Evolutionary conservation across 2,329 filamentous ascomycete genomes (phyloP), one percentile per base, ranked within the genome.

Genomic region (Coleophoma cylindrospora): DNA sequence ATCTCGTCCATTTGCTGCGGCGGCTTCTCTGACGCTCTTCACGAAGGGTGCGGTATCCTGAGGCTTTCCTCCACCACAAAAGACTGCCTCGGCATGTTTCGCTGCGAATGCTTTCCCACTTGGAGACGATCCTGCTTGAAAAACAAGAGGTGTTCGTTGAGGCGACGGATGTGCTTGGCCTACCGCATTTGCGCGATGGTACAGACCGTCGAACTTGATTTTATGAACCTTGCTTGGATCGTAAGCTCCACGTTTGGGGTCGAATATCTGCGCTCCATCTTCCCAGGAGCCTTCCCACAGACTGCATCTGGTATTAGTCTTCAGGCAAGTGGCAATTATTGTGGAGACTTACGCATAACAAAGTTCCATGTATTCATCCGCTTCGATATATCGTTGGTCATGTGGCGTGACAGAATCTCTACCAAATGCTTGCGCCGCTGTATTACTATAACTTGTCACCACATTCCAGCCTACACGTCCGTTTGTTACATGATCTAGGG

Each of bases 261-360:
- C 77, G n/a, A 41, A 45, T 27, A 79, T 70, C 2, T 87, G 80
- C 0, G 84, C 83, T 57, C 87, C 84, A 48, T 82, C 78, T 34
- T 83, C 73, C 83, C 84, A 87, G 0, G 81, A 86, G 0, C 80
- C 81, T 58, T 87, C 77, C 62, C 82, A 76, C 2, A 87, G 75
- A 60, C 87, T 87, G 54, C 86, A 83, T 58, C 87, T 84, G 70
- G 19, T 74, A 1, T n/a, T n/a, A 19, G 37, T 40, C 17, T n/a
- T 19, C 7, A 40, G 5, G 19, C n/a, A 33, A 13, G 21, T 10
- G 14, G n/a, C 12, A 9, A 14, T 4, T 21, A 14, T 40, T 46
- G 17, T 7, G 22, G 40, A 17, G 13, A 43, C 40, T 43, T 21
- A 50, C 47, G 43, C 36, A 34, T 52, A 52, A 32, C 43, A 45